Percentiles rank a stretch among this genome's conserved stretches.
phyloP scores from a whole-genome alignment of 208 protist species.

The Leishmania guyanensis region DNA sequence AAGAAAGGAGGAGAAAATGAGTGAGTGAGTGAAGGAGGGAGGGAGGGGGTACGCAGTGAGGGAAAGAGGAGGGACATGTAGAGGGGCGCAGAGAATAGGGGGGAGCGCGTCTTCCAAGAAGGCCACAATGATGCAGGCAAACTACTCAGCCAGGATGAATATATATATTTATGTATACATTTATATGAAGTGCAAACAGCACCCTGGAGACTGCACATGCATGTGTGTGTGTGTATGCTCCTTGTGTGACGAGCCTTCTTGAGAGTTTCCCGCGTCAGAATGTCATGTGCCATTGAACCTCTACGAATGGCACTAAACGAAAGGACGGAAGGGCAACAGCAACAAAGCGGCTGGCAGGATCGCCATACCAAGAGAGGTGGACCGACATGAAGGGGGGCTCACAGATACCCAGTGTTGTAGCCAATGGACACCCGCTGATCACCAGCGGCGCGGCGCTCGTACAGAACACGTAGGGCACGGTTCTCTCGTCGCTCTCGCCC shows the following conservation, averaged over 20 bases:
- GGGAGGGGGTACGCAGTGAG: neutral
- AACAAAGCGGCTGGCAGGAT: neutral
- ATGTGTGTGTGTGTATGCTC: neutral
- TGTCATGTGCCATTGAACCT: neutral
- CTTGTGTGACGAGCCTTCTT: neutral
- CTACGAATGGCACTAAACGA: neutral
- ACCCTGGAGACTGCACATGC: neutral
- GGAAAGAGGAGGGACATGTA: no score
- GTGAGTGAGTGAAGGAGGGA: neutral
- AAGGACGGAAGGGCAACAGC: neutral
- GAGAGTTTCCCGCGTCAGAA: no score
- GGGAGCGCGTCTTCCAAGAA: neutral
- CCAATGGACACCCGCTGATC: conserved; percentile 73
- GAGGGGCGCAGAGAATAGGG: neutral
- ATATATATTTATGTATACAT: neutral
- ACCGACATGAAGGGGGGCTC: neutral
- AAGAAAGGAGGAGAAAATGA: neutral
- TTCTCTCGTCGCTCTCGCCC: conserved; percentile 83
- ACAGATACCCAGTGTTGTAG: conserved; percentile 88
- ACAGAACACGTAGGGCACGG: conserved; percentile 65
- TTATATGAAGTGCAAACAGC: no score
- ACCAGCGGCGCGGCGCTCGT: conserved; percentile 65
- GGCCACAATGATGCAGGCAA: neutral
- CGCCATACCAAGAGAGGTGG: neutral
- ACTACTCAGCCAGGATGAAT: neutral